Evolutionary conservation across 164 flowering plant species (phyloP).

Genomic region (Aristolochia californica): DNA sequence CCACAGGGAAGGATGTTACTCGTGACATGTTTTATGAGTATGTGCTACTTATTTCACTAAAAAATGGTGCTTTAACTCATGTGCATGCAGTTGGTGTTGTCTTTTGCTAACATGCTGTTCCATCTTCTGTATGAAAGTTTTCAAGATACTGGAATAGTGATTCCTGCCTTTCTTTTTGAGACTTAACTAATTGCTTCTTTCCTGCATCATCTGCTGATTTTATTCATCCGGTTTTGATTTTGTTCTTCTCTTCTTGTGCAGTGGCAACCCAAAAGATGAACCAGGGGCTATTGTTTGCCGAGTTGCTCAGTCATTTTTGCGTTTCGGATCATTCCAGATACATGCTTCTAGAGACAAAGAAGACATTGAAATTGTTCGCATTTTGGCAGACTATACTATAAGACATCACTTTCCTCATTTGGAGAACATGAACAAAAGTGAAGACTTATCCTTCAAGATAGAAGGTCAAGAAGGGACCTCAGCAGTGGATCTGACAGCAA

Average conservation of each 20-base stretch:
- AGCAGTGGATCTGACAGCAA: slow-evolving; percentile 87
- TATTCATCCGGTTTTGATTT: not conserved
- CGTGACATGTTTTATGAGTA: slow-evolving; percentile 99
- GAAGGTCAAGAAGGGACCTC: slow-evolving; percentile 53
- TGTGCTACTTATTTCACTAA: too few species aligned
- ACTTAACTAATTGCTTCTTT: too few species aligned
- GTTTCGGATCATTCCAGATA: slow-evolving; percentile 95
- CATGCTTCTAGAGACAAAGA: slow-evolving; percentile 93
- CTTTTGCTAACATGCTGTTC: too few species aligned
- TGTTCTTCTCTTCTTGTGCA: slow-evolving; percentile 23
- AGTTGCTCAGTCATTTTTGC: slow-evolving; percentile 92
- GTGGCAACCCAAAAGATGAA: slow-evolving; percentile 98
- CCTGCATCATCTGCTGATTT: not conserved
- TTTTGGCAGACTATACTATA: slow-evolving; percentile 82
- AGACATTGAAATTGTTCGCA: slow-evolving; percentile 66
- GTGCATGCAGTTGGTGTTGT: too few species aligned
- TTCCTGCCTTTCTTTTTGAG: too few species aligned
- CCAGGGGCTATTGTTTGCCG: slow-evolving; percentile 98
- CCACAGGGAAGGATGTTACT: slow-evolving; percentile 84
- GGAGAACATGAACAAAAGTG: slow-evolving; percentile 66
- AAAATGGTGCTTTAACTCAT: too few species aligned
- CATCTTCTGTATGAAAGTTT: too few species aligned
- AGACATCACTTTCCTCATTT: slow-evolving; percentile 81
- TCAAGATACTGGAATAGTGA: too few species aligned
- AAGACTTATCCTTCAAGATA: slow-evolving; percentile 65